Conservation (phyloP, 2,329 filamentous ascomycete genomes). For the Torrubiella hemipterigena region DNA sequence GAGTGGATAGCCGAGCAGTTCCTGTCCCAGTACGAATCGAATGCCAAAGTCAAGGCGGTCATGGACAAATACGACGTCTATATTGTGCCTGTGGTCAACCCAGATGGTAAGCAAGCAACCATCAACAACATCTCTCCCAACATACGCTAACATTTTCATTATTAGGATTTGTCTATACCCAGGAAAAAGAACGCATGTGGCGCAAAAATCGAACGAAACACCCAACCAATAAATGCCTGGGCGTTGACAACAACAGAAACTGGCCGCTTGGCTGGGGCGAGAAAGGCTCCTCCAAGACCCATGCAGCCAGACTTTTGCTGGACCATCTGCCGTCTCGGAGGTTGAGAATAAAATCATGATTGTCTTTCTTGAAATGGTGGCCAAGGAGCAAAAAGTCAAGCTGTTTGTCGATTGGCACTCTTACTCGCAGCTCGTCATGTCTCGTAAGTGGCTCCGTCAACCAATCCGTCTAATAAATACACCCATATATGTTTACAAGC, state of each 20-base stretch:
- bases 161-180: neutral
- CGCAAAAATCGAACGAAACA: neutral
- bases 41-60: neutral
- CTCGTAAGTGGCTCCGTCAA: neutral
- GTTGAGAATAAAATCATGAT: neutral
- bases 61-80: neutral
- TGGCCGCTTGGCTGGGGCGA: neutral
- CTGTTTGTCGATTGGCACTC: neutral
- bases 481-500: no score
- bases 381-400: neutral
- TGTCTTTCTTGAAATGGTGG: neutral
- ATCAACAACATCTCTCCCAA: no score
- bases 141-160: neutral
- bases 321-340: neutral
- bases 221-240: neutral
- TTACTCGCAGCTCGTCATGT: neutral
- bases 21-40: neutral
- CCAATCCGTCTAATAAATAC: no score
- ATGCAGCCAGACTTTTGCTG: neutral
- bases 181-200: neutral
- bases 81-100: neutral
- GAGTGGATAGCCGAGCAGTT: neutral
- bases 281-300: neutral
- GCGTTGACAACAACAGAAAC: neutral
- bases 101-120: neutral